Evolutionary conservation across 179 eudicot species (phyloP), one percentile per base, ranked within the genome.

Genomic region (Nepenthes alata): DNA sequence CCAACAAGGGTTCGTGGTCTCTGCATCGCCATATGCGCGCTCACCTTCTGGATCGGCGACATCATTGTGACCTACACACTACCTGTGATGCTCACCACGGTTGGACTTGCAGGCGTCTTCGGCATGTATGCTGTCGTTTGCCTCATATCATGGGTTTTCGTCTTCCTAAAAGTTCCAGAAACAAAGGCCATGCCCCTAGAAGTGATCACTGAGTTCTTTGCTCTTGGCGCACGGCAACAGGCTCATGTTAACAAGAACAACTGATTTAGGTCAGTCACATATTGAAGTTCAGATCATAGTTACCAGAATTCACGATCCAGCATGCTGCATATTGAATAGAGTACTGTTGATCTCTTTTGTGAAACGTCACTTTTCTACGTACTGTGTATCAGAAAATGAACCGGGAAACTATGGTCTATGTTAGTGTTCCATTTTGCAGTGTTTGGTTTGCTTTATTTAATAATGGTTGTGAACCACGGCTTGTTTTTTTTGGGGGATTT

Each of bases 121-220:
- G 78, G 78, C 10, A 41, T 71, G 15, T 78, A 78, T 11, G 81
- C 76, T 6, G 67, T 65, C 2, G 60, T 78, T 55, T 53, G 61
- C 52, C 15, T 68, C n/a, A 58, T 78, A 34, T 62, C 81, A 8
- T 78, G 75, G 73, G 34, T 74, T 38, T 78, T 78, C 13, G 66
- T 74, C 68, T 78, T 61, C 55, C 55, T 78, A 37, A 74, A 74
- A 72, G 82, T 78, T 53, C 79, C 82, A 1, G 82, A 78, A 64
- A 78, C 82, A 50, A 78, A 78, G 66, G 79, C 74, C 54, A 78
- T 78, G 82, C 79, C 79, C 12, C 74, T 78, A 37, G 82, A 78
- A 67, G 76, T 78, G 11, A 78, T 74, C 12, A 71, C 74, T 0
- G 82, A 78, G 68, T 78, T 78, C 76, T 78, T 78, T 47, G 78